Conservation (phyloP, 768 basidiomycete genomes). For the Tulasnella sp. region DNA sequence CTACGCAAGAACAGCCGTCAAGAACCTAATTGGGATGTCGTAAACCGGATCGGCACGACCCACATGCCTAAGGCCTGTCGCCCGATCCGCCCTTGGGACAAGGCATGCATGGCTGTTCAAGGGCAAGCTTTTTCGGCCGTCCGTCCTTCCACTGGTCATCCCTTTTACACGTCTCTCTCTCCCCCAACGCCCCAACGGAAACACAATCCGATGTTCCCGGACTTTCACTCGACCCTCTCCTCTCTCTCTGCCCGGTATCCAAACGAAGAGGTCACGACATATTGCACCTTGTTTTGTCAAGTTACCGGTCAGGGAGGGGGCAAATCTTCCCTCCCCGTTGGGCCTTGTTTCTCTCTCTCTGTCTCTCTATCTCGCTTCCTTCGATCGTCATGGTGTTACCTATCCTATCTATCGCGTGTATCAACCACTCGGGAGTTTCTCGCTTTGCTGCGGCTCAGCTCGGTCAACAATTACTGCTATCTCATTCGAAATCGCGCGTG, state of each 20-base stretch:
- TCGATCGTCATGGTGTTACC: background rate
- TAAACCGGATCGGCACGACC: background rate
- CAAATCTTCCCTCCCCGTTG: background rate
- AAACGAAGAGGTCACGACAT: background rate
- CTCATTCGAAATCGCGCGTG: background rate
- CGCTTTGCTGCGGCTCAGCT: background rate
- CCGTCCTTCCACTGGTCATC: background rate
- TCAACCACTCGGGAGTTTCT: background rate
- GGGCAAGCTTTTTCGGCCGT: background rate
- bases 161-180: background rate
- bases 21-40: background rate
- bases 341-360: background rate
- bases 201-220: background rate
- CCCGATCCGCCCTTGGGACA: background rate
- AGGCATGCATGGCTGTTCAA: background rate
- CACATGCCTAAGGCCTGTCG: background rate
- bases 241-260: background rate
- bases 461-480: background rate
- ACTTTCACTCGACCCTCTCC: background rate
- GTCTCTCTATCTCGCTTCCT: background rate
- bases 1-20: slow-evolving; percentile 47
- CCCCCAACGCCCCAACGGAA: background rate
- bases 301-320: background rate
- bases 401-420: background rate
- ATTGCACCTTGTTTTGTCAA: background rate